Base-by-base conservation (phyloP, 2,329 filamentous ascomycete species). In the Phialemonium atrogriseum region DNA sequence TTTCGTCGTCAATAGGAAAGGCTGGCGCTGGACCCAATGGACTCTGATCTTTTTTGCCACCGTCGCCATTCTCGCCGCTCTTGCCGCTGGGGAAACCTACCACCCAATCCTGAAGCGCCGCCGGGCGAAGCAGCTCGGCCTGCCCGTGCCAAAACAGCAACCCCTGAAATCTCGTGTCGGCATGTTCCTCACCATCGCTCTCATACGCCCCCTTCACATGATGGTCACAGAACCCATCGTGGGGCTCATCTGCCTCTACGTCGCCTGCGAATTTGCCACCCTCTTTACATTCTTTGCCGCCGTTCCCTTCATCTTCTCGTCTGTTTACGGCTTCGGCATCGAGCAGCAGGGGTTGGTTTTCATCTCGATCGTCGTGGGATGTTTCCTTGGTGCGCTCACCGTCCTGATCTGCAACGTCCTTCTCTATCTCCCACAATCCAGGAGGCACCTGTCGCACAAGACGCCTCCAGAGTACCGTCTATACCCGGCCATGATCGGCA, bases 151-250 rank as follows among this genome's bases (percentile, higher is more conserved):
- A 1, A 39, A 42, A 0, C 30, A 31, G 0, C 45, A 50, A 0
- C 49, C 58, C 0, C 10, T 53, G 4, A 7, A 27, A 1, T 30
- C 43, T 7, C 50, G 45, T 4, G 26, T 60, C 16, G 43, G 40
- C 13, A 12, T 38, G 2, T 66, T 70, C 35, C 37, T 64, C 4
- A 52, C 60, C 0, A 50, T 62, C 1, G 60, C 64, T 2, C 47
- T 73, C 2, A 37, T 70, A 11, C 58, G 71, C 9, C 73, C 73
- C 0, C 12, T 77, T 1, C 61, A 66, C 26, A 76, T 83, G 62
- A 59, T 81, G 7, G 46, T 76, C 24, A 66, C 68, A 1, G 77
- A 82, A 43, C 76, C 77, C 3, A 77, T 82, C 22, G 68, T 80
- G 2, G 65, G 67, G 9, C 72, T 77, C 33, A 50, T 64, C 22